Evolutionary conservation across 371 early-diverging fungal species (phyloP).

Genomic region (Saksenaea oblongispora): DNA sequence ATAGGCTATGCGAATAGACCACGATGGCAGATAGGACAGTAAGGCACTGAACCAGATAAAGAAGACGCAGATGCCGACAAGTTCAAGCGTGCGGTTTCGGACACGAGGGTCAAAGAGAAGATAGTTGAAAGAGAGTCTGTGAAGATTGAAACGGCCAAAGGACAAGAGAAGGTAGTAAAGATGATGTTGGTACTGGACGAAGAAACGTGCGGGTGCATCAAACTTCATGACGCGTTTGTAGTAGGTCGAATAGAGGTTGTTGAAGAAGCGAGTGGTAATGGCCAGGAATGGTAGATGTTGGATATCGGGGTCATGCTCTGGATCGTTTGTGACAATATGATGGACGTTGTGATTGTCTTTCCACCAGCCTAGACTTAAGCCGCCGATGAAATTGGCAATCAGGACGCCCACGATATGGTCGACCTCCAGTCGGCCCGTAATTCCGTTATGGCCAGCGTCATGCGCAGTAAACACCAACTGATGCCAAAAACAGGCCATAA

Average conservation of each 20-base stretch:
- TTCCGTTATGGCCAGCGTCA: slow-evolving; percentile 94
- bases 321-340: slow-evolving; percentile 88
- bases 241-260: slow-evolving; percentile 90
- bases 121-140: slow-evolving; percentile 73
- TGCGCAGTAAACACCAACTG: slow-evolving; percentile 92
- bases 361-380: slow-evolving; percentile 96
- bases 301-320: slow-evolving; percentile 95
- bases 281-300: slow-evolving; percentile 97
- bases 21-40: slow-evolving; percentile 68
- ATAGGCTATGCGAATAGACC: slow-evolving; percentile 65
- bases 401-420: slow-evolving; percentile 85
- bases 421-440: slow-evolving; percentile 71
- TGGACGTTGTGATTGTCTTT: slow-evolving; percentile 95
- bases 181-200: slow-evolving; percentile 83
- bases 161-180: slow-evolving; percentile 84
- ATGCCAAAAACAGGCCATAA: slow-evolving; percentile 86
- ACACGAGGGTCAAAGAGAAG: slow-evolving; percentile 62
- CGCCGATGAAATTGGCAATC: slow-evolving; percentile 83
- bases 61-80: slow-evolving; percentile 70
- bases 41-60: slow-evolving; percentile 80
- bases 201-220: slow-evolving; percentile 73
- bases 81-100: slow-evolving; percentile 74
- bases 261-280: slow-evolving; percentile 77
- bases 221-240: slow-evolving; percentile 81
- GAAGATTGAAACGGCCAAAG: slow-evolving; percentile 93